Evolutionary conservation across 495 filamentous ascomycete genomes (phyloP).

Genomic region (Neurospora tetraspora): DNA sequence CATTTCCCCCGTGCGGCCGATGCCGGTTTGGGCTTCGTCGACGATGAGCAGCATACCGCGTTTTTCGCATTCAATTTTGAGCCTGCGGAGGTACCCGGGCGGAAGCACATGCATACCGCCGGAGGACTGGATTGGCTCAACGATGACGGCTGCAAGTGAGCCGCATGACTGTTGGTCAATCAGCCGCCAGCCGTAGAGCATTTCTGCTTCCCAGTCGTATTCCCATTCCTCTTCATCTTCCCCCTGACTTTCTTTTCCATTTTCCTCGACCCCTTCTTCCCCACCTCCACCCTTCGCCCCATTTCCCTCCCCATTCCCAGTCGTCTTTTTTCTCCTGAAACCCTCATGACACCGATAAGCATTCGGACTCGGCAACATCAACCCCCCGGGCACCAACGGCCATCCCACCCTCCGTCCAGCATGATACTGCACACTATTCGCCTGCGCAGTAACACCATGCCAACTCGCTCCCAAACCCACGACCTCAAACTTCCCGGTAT

Average conservation of each 20-base stretch:
- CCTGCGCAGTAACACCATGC: slow-evolving; percentile 41
- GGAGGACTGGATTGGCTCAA: slow-evolving; percentile 44
- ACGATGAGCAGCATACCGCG: slow-evolving; percentile 45
- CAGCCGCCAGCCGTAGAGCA: slow-evolving; percentile 44
- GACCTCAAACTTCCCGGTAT: slow-evolving; percentile 48
- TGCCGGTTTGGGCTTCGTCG: slow-evolving; percentile 46
- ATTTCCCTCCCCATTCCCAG: too few relatives aligned
- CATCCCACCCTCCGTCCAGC: slow-evolving; percentile 35
- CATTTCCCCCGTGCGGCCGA: slow-evolving; percentile 42
- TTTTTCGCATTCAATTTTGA: slow-evolving; percentile 37
- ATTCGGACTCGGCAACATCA: slow-evolving; percentile 42
- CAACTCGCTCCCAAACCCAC: slow-evolving; percentile 43
- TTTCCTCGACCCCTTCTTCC: slow-evolving; percentile 21
- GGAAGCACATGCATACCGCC: slow-evolving; percentile 41
- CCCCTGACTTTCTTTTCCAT: slow-evolving; percentile 26
- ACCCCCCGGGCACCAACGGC: slow-evolving; percentile 24
- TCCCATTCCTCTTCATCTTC: slow-evolving; percentile 33
- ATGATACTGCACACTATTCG: slow-evolving; percentile 37
- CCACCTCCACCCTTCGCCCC: neutral
- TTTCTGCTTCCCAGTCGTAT: slow-evolving; percentile 48
- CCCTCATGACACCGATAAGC: slow-evolving; percentile 42
- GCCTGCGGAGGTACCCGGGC: slow-evolving; percentile 34
- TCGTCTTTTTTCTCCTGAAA: slow-evolving; percentile 28
- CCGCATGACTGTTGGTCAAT: slow-evolving; percentile 43
- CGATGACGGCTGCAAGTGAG: slow-evolving; percentile 44